Evolutionary conservation across 2,329 filamentous ascomycete species (phyloP).

Genomic region (Xenoacremonium recifei): DNA sequence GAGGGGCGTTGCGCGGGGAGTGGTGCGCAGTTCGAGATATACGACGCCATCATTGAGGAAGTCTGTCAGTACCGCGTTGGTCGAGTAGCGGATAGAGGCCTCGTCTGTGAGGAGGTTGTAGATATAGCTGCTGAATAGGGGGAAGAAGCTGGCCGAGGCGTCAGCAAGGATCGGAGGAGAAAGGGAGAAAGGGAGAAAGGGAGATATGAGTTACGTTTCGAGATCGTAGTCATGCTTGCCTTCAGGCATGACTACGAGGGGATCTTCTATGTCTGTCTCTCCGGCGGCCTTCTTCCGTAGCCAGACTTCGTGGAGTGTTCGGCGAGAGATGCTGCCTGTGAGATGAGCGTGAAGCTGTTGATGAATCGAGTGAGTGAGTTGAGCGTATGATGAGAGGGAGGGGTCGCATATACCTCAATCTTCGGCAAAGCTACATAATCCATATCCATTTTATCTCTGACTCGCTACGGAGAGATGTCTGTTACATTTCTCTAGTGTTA

Average conservation of each 20-base stretch:
- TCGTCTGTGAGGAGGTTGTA: conserved; percentile 70
- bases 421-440: conserved; percentile 53
- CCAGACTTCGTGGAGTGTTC: conserved; percentile 76
- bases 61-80: conserved; percentile 60
- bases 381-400: not conserved
- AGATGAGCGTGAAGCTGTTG: conserved; percentile 77
- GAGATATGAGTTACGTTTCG: conserved; percentile 53
- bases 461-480: not conserved
- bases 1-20: conserved; percentile 62
- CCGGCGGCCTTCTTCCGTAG: conserved; percentile 52
- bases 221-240: conserved; percentile 72
- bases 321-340: conserved; percentile 72
- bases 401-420: conserved; percentile 44
- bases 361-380: conserved; percentile 2
- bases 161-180: not conserved
- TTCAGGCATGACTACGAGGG: conserved; percentile 64
- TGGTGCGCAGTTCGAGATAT: conserved; percentile 80
- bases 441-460: conserved; percentile 21
- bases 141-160: conserved; percentile 63
- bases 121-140: conserved; percentile 75
- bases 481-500: too few relatives aligned
- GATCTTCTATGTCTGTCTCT: conserved; percentile 61
- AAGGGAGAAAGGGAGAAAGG: too few relatives aligned
- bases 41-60: conserved; percentile 71
- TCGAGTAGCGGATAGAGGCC: conserved; percentile 59